Conservation (phyloP, 345 rosid species). For the Melaleuca alternifolia region DNA sequence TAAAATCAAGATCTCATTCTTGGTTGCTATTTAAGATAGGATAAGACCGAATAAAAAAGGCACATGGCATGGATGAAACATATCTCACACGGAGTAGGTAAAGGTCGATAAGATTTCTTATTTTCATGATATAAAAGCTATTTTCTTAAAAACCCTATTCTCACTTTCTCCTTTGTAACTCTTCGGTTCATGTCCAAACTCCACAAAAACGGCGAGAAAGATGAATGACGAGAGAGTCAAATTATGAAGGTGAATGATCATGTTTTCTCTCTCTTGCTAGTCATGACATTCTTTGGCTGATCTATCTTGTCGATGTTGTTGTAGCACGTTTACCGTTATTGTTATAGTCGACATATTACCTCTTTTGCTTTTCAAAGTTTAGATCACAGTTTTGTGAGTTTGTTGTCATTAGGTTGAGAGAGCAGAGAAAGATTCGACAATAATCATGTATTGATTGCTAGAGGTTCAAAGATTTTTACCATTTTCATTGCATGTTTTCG, state of each 20-base stretch:
- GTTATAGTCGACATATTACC: neutral
- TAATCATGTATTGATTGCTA: neutral
- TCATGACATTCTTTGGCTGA: neutral
- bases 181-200: neutral
- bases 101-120: neutral
- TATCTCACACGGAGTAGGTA: neutral
- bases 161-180: neutral
- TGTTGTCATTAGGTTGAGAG: neutral
- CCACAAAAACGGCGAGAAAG: neutral
- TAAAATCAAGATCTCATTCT: neutral
- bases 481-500: neutral
- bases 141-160: neutral
- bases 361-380: neutral
- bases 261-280: neutral
- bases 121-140: neutral
- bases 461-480: neutral
- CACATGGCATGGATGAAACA: neutral
- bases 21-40: neutral
- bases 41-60: neutral
- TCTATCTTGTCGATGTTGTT: neutral
- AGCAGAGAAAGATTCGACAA: neutral
- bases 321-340: neutral
- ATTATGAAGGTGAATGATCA: neutral
- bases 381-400: neutral
- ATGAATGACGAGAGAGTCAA: neutral